Percentiles rank a stretch among this genome's conserved stretches.
Conservation (phyloP, 352 stramenopile genomes). For the Pythium rhizo-oryzae region DNA sequence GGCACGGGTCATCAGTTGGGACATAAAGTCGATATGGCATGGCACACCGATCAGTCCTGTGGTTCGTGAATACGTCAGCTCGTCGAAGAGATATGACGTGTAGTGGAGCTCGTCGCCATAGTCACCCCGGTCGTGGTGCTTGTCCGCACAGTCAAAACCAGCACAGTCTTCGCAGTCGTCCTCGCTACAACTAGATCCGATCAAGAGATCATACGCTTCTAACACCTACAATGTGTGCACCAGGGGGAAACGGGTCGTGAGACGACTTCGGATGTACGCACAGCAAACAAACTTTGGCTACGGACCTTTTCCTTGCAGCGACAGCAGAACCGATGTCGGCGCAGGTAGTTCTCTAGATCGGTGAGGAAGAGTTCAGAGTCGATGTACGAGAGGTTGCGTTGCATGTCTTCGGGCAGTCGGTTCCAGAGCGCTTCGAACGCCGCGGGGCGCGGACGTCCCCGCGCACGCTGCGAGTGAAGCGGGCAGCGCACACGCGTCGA, state of each 20-base stretch:
- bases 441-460: slow-evolving; percentile 66
- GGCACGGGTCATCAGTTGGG: slow-evolving; percentile 80
- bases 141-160: slow-evolving; percentile 75
- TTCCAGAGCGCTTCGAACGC: slow-evolving; percentile 81
- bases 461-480: slow-evolving; percentile 77
- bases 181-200: slow-evolving; percentile 83
- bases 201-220: slow-evolving; percentile 86
- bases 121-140: slow-evolving; percentile 70
- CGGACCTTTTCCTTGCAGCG: slow-evolving; percentile 83
- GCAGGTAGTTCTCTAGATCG: slow-evolving; percentile 83
- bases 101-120: slow-evolving; percentile 86
- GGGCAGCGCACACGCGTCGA: slow-evolving; percentile 64
- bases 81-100: slow-evolving; percentile 87
- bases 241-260: not conserved
- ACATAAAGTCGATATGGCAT: slow-evolving; percentile 86
- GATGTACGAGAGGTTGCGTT: slow-evolving; percentile 82
- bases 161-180: slow-evolving; percentile 87
- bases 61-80: slow-evolving; percentile 79
- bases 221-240: slow-evolving; percentile 40
- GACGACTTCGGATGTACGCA: not conserved
- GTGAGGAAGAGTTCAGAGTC: slow-evolving; percentile 88
- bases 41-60: slow-evolving; percentile 85
- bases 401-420: slow-evolving; percentile 77
- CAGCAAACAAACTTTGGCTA: not conserved
- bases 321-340: slow-evolving; percentile 86